Conservation (phyloP, 352 stramenopile species). For the Phytopythium kandeliae region DNA sequence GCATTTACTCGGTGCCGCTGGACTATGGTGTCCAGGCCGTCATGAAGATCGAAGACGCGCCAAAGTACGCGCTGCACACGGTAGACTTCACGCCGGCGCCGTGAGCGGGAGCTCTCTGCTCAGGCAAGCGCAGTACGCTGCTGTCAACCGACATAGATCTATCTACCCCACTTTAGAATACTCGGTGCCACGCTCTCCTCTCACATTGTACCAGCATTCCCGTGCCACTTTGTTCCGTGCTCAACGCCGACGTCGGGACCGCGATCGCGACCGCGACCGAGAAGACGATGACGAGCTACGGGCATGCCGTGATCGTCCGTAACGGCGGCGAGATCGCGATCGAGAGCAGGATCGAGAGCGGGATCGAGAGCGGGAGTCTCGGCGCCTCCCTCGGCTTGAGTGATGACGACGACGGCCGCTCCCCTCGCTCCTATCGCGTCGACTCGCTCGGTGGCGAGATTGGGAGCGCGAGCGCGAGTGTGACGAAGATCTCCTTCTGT, state of each 20-base stretch:
- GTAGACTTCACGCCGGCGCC: slow-evolving; percentile 53
- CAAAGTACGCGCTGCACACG: slow-evolving; percentile 82
- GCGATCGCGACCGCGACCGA: slow-evolving; percentile 27
- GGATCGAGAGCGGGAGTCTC: slow-evolving; percentile 21
- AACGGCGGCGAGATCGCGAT: slow-evolving; percentile 20
- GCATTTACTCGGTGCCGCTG: slow-evolving; percentile 82
- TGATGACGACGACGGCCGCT: slow-evolving; percentile 8
- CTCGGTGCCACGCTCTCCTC: background rate
- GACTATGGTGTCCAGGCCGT: slow-evolving; percentile 88
- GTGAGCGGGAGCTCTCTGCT: slow-evolving; percentile 1
- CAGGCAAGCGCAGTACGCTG: background rate
- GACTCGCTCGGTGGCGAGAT: slow-evolving; percentile 11
- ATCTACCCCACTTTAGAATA: background rate
- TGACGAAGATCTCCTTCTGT: background rate
- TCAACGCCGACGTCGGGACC: slow-evolving; percentile 7
- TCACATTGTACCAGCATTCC: too few relatives aligned
- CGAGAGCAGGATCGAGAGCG: slow-evolving; percentile 14
- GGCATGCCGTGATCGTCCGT: slow-evolving; percentile 1
- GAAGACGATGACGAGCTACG: slow-evolving; percentile 17
- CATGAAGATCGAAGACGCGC: slow-evolving; percentile 86
- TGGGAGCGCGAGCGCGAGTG: slow-evolving; percentile 9
- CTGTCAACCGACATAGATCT: slow-evolving; percentile 8
- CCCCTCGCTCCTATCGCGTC: slow-evolving; percentile 14
- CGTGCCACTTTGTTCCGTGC: too few relatives aligned
- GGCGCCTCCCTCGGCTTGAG: slow-evolving; percentile 13